These are phyloP conservation scores for Durotheca rogersii DNA, from an alignment of 495 filamentous ascomycete genomes.

Conservation along the genomic window DNA sequence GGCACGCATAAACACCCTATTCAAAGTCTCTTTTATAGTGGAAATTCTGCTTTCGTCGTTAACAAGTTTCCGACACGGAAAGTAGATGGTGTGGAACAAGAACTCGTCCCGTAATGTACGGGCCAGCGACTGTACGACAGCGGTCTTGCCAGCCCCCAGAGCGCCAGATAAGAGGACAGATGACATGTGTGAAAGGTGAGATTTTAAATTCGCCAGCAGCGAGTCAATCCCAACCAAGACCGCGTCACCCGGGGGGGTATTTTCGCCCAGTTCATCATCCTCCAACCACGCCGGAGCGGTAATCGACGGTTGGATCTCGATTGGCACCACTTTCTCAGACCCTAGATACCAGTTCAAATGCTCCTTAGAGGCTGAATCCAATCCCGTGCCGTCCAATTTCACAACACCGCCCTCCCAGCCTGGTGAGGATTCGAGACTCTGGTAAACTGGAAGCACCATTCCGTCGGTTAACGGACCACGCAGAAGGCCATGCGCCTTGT, in stretches of 20 bases:
- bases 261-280: conserved; percentile 50
- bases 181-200: conserved; percentile 76
- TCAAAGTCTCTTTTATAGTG: conserved; percentile 85
- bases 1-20: conserved; percentile 79
- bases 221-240: conserved; percentile 83
- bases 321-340: conserved; percentile 65
- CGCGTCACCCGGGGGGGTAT: conserved; percentile 54
- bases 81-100: conserved; percentile 76
- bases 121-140: conserved; percentile 61
- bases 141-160: conserved; percentile 85
- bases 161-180: conserved; percentile 88
- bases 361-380: conserved; percentile 51
- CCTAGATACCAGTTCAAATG: conserved; percentile 72
- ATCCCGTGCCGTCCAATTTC: conserved; percentile 62
- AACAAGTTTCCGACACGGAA: conserved; percentile 78
- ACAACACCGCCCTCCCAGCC: conserved; percentile 77
- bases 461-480: conserved; percentile 88
- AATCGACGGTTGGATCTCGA: conserved; percentile 72
- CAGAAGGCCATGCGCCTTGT: conserved; percentile 61
- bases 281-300: conserved; percentile 56
- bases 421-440: conserved; percentile 39
- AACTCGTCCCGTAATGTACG: conserved; percentile 63
- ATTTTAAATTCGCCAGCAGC: conserved; percentile 66
- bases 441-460: conserved; percentile 61
- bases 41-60: conserved; percentile 86